Conservation (phyloP, 73 alveolate genomes). For the Paramecium sonneborni region DNA sequence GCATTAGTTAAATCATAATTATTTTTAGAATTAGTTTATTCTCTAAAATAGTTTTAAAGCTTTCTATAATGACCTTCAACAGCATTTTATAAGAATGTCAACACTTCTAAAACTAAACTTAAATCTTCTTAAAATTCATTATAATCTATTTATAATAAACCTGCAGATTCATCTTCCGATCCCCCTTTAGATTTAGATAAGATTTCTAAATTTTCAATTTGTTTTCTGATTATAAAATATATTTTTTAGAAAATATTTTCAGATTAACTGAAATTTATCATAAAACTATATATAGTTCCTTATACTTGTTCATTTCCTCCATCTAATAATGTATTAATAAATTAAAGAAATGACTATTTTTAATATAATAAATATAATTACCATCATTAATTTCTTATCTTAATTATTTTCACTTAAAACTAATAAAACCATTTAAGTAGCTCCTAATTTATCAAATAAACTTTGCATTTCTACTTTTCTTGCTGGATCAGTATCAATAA, state of each 20-base stretch:
- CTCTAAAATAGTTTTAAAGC: slow-evolving; percentile 65
- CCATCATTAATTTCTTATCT: slow-evolving; percentile 62
- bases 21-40: slow-evolving; percentile 60
- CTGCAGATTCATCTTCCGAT: slow-evolving; percentile 7
- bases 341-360: slow-evolving; percentile 4
- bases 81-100: slow-evolving; percentile 64
- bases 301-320: slow-evolving; percentile 66
- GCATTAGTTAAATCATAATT: slow-evolving; percentile 66
- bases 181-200: slow-evolving; percentile 49
- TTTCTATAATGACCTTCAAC: slow-evolving; percentile 70
- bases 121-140: slow-evolving; percentile 14
- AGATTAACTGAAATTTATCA: slow-evolving; percentile 51
- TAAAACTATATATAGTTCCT: slow-evolving; percentile 57
- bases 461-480: slow-evolving; percentile 52
- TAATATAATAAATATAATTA: neutral
- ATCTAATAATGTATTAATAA: slow-evolving; percentile 57
- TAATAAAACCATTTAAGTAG: slow-evolving; percentile 57
- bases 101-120: slow-evolving; percentile 4
- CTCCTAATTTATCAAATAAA: slow-evolving; percentile 65
- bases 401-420: slow-evolving; percentile 64
- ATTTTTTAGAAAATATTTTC: slow-evolving; percentile 67
- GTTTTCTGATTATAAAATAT: slow-evolving; percentile 34
- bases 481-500: slow-evolving; percentile 52
- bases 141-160: slow-evolving; percentile 27
- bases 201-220: slow-evolving; percentile 59